Percentiles rank a stretch among this genome's conserved stretches.
Conservation (phyloP, 495 filamentous ascomycete genomes). For the Patellaria atrata region DNA sequence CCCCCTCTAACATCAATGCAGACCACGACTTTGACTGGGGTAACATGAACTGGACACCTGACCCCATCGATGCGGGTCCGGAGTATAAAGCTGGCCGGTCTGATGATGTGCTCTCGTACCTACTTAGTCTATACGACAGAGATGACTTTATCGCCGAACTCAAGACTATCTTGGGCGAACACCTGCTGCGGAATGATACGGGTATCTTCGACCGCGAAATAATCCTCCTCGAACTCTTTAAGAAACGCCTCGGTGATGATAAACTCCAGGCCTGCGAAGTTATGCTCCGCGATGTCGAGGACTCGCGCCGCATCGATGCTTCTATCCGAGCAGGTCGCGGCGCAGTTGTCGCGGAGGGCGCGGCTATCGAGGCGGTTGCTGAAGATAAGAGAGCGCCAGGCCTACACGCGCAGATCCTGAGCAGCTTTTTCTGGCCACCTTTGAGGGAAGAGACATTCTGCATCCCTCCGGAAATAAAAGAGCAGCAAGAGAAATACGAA, state of each 20-base stretch:
- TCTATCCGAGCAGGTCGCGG: constrained; percentile 36
- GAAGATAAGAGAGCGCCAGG: constrained; percentile 4
- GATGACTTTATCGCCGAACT: constrained; percentile 90
- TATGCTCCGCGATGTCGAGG: constrained; percentile 89
- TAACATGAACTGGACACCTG: constrained; percentile 82
- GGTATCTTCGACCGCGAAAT: constrained; percentile 60
- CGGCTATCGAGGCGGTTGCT: neutral
- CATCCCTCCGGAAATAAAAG: constrained; percentile 47
- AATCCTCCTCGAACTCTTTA: constrained; percentile 72
- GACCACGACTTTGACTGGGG: constrained; percentile 70
- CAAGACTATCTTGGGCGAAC: constrained; percentile 66
- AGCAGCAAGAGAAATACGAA: constrained; percentile 56
- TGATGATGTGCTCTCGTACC: constrained; percentile 79
- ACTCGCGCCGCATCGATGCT: constrained; percentile 59
- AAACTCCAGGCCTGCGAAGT: constrained; percentile 84
- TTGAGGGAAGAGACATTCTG: constrained; percentile 63
- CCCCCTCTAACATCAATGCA: constrained; percentile 28
- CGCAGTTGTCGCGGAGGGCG: constrained; percentile 9
- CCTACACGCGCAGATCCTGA: constrained; percentile 58
- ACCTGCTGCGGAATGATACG: constrained; percentile 54
- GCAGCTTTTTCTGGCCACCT: constrained; percentile 86
- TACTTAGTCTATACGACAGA: constrained; percentile 78
- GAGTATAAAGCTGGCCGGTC: constrained; percentile 82
- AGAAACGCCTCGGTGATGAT: constrained; percentile 73
- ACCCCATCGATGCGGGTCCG: constrained; percentile 82